These are phyloP conservation scores for Pontederia paniculata DNA, from an alignment of 176 grass and related monocot genomes.

Conservation along the genomic window DNA sequence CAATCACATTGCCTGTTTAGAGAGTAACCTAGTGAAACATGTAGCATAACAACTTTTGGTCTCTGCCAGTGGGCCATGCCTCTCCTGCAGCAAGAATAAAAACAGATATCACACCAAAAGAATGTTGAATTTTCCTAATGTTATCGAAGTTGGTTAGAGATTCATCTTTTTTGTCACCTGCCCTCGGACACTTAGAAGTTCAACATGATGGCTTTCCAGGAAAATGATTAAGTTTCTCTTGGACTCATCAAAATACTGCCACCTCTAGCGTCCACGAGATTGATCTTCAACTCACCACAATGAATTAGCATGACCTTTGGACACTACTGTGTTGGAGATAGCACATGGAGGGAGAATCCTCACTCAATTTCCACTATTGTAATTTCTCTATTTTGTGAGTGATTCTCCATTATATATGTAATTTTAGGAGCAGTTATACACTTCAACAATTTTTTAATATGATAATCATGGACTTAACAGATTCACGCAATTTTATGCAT, in stretches of 20 bases:
- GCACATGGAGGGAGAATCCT: too few relatives aligned
- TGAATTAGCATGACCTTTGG: conserved; percentile 62
- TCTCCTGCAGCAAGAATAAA: conserved; percentile 43
- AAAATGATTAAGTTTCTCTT: conserved; percentile 66
- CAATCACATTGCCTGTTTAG: conserved; percentile 29
- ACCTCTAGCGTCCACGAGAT: conserved; percentile 89
- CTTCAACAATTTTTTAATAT: too few relatives aligned
- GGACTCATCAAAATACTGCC: conserved; percentile 86
- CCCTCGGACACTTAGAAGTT: conserved; percentile 64
- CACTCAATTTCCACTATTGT: too few relatives aligned
- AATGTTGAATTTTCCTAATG: conserved; percentile 81
- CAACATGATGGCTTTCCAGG: conserved; percentile 60
- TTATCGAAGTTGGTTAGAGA: conserved; percentile 43
- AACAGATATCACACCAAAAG: conserved; percentile 82
- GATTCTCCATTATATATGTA: too few relatives aligned
- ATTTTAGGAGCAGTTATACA: too few relatives aligned
- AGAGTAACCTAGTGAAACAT: conserved; percentile 83
- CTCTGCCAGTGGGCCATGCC: conserved; percentile 78
- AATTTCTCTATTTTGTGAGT: too few relatives aligned
- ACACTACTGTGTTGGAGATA: too few relatives aligned
- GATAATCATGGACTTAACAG: too few relatives aligned
- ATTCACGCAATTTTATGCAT: too few relatives aligned
- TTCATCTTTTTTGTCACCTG: conserved; percentile 30
- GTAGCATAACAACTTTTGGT: conserved; percentile 83
- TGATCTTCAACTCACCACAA: conserved; percentile 96